Evolutionary conservation across 441 rosid species (phyloP), one percentile per base, ranked within the genome.

Genomic region (Geranium incanum): DNA sequence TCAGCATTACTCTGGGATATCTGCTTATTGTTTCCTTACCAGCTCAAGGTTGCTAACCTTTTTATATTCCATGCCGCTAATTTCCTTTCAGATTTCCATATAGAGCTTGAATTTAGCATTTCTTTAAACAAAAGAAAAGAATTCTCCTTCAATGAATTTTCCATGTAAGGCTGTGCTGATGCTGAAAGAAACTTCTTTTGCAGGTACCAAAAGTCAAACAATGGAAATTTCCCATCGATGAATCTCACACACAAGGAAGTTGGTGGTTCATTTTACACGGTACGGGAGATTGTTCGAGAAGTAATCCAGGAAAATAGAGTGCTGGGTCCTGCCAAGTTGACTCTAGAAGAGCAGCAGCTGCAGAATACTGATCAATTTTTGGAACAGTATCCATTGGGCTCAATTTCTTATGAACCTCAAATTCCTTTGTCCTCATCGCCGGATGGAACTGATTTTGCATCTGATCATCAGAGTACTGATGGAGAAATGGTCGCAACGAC

Each of bases 291-390:
- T 83, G 90, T 95, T 60, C 85, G 99, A 33, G 99, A 95, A 82
- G 81, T 95, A 13, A 95, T 95, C 74, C 97, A 92, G 83, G 97
- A 90, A 80, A 95, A 95, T 79, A 87, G 96, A 76, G 96, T 92
- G 69, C 85, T 95, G 63, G 97, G 97, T 68, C 89, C 97, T 81
- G 90, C 83, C 55, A 88, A 86, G 84, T 77, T 78, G 19, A 41
- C 64, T 78, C 78, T 76, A 21, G 81, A 52, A 52, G 60, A 52
- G 60, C 60, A 52, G 60, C 16, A 75, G 28, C 83, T 80, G 55
- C 81, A 84, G 33, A 74, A 67, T 69, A 45, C 70, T 70, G 83
- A 83, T 79, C 75, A 70, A 74, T 79, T 81, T 70, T 70, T 77
- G 75, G 84, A 84, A 75, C 82, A 84, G 63, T 71, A 75, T 68